A percentile compares a stretch with the other conserved stretches of the same genome.
Evolutionary conservation across 192 early-diverging fungal genomes (phyloP).

Genomic region (Dissophora ornata): DNA sequence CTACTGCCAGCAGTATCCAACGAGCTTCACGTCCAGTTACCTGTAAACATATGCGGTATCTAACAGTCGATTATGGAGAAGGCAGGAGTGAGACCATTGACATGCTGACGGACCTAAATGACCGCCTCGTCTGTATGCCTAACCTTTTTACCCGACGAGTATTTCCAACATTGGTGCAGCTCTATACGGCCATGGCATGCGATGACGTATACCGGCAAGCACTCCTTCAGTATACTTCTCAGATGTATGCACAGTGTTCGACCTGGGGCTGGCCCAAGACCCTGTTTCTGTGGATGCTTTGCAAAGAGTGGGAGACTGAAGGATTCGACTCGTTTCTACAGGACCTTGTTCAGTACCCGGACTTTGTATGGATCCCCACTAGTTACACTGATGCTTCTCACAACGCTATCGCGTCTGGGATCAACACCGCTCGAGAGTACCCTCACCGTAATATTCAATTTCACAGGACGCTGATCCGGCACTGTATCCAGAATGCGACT

Average conservation of each 20-base stretch:
- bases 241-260: neutral
- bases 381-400: neutral
- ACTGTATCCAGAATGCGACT: slow-evolving; percentile 3
- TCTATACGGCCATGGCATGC: neutral
- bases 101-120: neutral
- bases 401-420: neutral
- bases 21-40: neutral
- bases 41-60: neutral
- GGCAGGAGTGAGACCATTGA: neutral
- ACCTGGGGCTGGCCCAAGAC: neutral
- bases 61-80: neutral
- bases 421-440: neutral
- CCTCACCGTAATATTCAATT: neutral
- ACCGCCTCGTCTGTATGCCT: neutral
- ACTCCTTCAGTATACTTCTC: neutral
- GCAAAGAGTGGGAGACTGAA: neutral
- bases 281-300: neutral
- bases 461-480: slow-evolving; percentile 1
- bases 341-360: neutral
- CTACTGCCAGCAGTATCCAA: neutral
- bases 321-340: neutral
- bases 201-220: neutral
- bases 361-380: neutral
- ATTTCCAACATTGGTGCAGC: neutral
- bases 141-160: neutral